These are phyloP conservation scores for Adiantum capillusveneris DNA, from an alignment of 75 land plant genomes.

Conservation along the genomic window DNA sequence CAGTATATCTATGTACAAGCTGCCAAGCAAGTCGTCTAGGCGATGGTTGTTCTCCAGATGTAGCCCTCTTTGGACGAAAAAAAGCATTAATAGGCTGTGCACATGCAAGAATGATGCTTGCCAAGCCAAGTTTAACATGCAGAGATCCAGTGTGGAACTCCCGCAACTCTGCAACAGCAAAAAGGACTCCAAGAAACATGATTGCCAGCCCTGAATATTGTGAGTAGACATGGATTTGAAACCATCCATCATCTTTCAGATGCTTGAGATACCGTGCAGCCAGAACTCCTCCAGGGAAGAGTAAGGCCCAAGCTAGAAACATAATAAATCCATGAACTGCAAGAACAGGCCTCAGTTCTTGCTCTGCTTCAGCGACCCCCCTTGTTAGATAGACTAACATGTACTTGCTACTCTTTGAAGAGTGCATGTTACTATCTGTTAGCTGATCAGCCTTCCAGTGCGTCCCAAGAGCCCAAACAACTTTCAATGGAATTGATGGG, in stretches of 20 bases:
- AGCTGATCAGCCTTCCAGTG: slow-evolving; percentile 67
- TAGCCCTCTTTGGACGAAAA: slow-evolving; percentile 62
- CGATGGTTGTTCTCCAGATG: slow-evolving; percentile 41
- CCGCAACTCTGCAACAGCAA: slow-evolving; percentile 90
- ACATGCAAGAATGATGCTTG: slow-evolving; percentile 61
- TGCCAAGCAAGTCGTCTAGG: slow-evolving; percentile 48
- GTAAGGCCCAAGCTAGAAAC: slow-evolving; percentile 94
- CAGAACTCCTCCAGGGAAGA: slow-evolving; percentile 89
- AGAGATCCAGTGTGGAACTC: slow-evolving; percentile 56
- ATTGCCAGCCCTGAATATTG: slow-evolving; percentile 91
- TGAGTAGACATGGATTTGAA: slow-evolving; percentile 76
- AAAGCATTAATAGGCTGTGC: slow-evolving; percentile 73
- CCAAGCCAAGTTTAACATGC: slow-evolving; percentile 85
- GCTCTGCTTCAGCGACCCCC: slow-evolving; percentile 95
- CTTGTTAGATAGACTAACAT: slow-evolving; percentile 62
- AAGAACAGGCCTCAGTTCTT: slow-evolving; percentile 80
- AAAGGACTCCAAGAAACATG: slow-evolving; percentile 75
- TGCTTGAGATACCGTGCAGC: slow-evolving; percentile 93
- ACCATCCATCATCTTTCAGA: slow-evolving; percentile 91
- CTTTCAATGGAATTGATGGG: slow-evolving; percentile 75
- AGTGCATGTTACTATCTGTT: slow-evolving; percentile 87
- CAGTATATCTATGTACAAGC: slow-evolving; percentile 54
- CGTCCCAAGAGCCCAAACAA: slow-evolving; percentile 95
- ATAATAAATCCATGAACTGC: slow-evolving; percentile 99
- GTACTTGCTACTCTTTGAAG: slow-evolving; percentile 53